Conservation (phyloP, 1,284 basidiomycete species). For the Boletus subluridellus region DNA sequence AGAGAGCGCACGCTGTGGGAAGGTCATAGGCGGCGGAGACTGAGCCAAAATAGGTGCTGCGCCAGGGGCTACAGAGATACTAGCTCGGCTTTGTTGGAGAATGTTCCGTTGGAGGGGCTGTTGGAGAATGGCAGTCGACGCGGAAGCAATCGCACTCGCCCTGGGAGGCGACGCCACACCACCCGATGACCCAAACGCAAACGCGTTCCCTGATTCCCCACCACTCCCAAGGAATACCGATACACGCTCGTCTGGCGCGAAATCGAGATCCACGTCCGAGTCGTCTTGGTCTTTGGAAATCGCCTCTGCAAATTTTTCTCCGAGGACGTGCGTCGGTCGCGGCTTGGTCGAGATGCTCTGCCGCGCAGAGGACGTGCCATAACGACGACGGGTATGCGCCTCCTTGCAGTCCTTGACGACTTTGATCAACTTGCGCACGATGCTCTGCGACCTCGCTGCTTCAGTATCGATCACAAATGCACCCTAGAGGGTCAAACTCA, state of each 20-base stretch:
- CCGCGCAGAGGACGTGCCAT: slow-evolving; percentile 30
- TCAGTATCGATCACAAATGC: slow-evolving; percentile 7
- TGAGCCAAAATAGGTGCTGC: slow-evolving; percentile 34
- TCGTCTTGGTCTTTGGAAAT: slow-evolving; percentile 53
- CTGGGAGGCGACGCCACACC: slow-evolving; percentile 22
- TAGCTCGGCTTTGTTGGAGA: slow-evolving; percentile 38
- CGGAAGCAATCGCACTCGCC: slow-evolving; percentile 24
- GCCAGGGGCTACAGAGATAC: slow-evolving; percentile 28
- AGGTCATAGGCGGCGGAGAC: slow-evolving; percentile 46
- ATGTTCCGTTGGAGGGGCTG: slow-evolving; percentile 42
- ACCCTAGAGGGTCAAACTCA: slow-evolving; percentile 39
- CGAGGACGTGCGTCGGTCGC: slow-evolving; percentile 46
- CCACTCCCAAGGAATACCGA: slow-evolving; percentile 33
- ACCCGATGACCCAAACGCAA: slow-evolving; percentile 30
- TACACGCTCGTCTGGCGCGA: slow-evolving; percentile 39
- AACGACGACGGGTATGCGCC: slow-evolving; percentile 49
- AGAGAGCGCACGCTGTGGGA: slow-evolving; percentile 64
- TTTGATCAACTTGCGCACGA: slow-evolving; percentile 76
- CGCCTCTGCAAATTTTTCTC: slow-evolving; percentile 61
- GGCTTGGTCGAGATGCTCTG: slow-evolving; percentile 34
- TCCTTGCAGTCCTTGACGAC: slow-evolving; percentile 76
- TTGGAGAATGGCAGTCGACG: slow-evolving; percentile 35
- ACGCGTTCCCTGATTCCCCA: slow-evolving; percentile 27
- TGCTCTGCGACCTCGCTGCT: slow-evolving; percentile 47
- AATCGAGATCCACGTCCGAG: slow-evolving; percentile 73